Evolutionary conservation across 2,329 filamentous ascomycete species (phyloP).

Genomic region (Huntiella omanensis): DNA sequence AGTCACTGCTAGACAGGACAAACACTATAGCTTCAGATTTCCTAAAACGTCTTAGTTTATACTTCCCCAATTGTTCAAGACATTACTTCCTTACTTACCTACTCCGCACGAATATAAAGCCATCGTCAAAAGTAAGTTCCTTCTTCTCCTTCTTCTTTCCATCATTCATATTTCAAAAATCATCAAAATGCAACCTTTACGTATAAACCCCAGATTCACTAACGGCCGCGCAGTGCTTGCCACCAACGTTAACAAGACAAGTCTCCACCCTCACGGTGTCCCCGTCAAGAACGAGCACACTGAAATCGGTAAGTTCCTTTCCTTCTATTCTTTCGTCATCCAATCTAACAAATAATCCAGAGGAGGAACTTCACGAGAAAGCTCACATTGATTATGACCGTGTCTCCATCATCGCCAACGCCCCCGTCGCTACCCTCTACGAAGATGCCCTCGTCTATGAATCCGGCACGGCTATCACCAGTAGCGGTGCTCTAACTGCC

Average conservation of each 20-base stretch:
- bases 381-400: constrained; percentile 99
- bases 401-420: constrained; percentile 92
- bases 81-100: not conserved
- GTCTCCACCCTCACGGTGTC: constrained; percentile 77
- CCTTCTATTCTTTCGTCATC: not conserved
- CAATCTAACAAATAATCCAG: constrained; percentile 16
- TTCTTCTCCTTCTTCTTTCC: not conserved
- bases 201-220: constrained; percentile 5
- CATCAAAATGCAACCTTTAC: constrained; percentile 1
- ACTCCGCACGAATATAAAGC: not conserved
- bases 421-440: constrained; percentile 86
- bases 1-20: not conserved
- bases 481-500: constrained; percentile 81
- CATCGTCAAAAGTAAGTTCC: constrained; percentile 3
- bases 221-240: constrained; percentile 24
- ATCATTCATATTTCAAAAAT: not conserved
- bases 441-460: constrained; percentile 96
- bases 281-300: constrained; percentile 63
- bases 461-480: constrained; percentile 92
- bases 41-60: not conserved
- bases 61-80: not conserved
- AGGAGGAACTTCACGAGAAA: constrained; percentile 92
- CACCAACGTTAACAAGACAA: constrained; percentile 68
- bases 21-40: not conserved
- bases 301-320: constrained; percentile 45